Conservation (phyloP, 768 basidiomycete species). For the Lactarius indigo region DNA sequence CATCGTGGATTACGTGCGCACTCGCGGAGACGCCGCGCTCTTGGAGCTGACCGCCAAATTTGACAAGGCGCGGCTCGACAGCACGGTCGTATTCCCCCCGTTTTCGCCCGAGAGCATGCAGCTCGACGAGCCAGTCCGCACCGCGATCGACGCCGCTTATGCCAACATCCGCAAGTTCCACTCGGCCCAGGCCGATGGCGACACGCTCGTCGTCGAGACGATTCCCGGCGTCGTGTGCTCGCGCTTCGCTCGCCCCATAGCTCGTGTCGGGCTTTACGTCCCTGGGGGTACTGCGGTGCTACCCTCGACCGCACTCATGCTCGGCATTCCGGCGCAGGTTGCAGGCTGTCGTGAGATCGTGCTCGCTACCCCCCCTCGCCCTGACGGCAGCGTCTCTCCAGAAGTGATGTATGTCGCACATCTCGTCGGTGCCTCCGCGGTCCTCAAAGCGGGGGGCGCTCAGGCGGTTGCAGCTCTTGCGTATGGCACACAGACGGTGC, state of each 20-base stretch:
- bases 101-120: conserved; percentile 63
- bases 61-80: conserved; percentile 71
- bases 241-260: conserved; percentile 92
- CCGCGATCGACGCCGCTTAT: conserved; percentile 89
- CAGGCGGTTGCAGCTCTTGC: conserved; percentile 96
- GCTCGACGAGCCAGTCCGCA: conserved; percentile 59
- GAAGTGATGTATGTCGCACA: conserved; percentile 97
- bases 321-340: conserved; percentile 96
- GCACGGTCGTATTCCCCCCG: conserved; percentile 75
- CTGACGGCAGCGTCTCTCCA: conserved; percentile 90
- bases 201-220: conserved; percentile 81
- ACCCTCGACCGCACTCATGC: conserved; percentile 96
- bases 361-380: conserved; percentile 91
- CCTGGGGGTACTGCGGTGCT: conserved; percentile 96
- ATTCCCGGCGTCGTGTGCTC: conserved; percentile 98
- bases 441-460: conserved; percentile 93
- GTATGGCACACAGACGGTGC: conserved; percentile 91
- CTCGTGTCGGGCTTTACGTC: conserved; percentile 93
- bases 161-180: conserved; percentile 91
- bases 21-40: conserved; percentile 81
- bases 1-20: conserved; percentile 85
- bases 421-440: conserved; percentile 83
- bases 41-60: conserved; percentile 90
- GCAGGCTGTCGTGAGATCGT: conserved; percentile 92
- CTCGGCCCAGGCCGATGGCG: conserved; percentile 73